Evolutionary conservation across 805 yeast species (phyloP), one percentile per base, ranked within the genome.

Genomic region (Cyberlindnera saturnus): DNA sequence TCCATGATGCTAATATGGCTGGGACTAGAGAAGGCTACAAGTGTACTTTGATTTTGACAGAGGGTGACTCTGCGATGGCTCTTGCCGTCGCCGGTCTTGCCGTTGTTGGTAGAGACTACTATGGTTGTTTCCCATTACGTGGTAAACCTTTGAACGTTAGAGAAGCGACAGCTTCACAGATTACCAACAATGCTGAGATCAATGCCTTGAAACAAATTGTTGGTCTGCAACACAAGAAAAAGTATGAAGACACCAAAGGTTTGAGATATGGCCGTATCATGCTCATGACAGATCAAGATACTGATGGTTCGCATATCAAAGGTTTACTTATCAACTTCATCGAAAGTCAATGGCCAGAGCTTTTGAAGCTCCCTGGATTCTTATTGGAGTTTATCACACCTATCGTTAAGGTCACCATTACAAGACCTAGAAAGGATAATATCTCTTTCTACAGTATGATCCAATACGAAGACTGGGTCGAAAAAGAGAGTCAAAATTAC

Each of bases 221-320:
- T 70, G 99, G 99, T 17, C 70, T 93, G 43, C 96, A 90, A 63
- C 99, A 93, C 65, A 88, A 85, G 56, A 91, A 88, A 65, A 72
- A 71, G 35, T 93, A 93, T 60, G 81, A 80, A 17, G 83, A 81
- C 50, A 71, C 85, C 14, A 76, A 77, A 44, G 80, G 83, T 4
- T 70, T 93, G 49, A 79, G 99, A 62, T 93, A 93, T 60, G 99
- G 99, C 32, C 96, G 89, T 62, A 76, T 93, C 40, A 93, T 93
- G 98, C 89, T 93, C 61, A 93, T 93, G 98, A 89, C 99, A 6
- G 99, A 93, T 84, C 99, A 93, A 67, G 99, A 93, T 87, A 96
- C 90, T 55, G 99, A 93, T 74, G 99, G 99, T 48, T 85, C 96
- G 15, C 99, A 93, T 70, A 93, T 93, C 62, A 93, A 93, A 62